A percentile compares a stretch with the other conserved stretches of the same genome.
Evolutionary conservation across 345 rosid genomes (phyloP).

Genomic region (Eutrema japonicum): DNA sequence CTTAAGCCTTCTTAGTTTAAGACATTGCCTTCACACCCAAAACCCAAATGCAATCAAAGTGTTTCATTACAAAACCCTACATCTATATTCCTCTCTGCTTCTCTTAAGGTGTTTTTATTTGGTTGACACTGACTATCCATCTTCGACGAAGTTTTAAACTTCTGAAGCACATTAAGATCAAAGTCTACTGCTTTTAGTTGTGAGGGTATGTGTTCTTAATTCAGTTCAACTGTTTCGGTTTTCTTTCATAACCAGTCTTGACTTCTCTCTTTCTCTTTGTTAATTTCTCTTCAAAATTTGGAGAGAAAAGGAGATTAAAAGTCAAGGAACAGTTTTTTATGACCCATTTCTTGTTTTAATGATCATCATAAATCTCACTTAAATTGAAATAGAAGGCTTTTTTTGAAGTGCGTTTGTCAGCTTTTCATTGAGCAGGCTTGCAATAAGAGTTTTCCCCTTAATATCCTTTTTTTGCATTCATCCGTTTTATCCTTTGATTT

Average conservation of each 20-base stretch:
- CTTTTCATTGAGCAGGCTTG: constrained; percentile 44
- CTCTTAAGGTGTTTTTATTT: constrained; percentile 25
- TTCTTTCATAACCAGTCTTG: constrained; percentile 22
- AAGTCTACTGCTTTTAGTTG: constrained; percentile 20
- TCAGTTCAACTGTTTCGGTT: constrained; percentile 9
- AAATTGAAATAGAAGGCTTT: constrained; percentile 36
- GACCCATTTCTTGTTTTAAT: constrained; percentile 18
- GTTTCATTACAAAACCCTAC: constrained; percentile 29
- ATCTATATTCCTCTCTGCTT: constrained; percentile 7
- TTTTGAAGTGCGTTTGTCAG: constrained; percentile 45
- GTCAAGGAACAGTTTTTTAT: constrained; percentile 13
- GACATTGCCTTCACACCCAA: constrained; percentile 53
- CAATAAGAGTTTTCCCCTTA: constrained; percentile 19
- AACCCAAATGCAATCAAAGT: constrained; percentile 48
- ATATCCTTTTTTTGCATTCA: constrained; percentile 10
- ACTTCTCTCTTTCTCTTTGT: constrained; percentile 14
- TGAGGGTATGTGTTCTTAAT: constrained; percentile 31
- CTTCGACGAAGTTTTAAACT: constrained; percentile 19
- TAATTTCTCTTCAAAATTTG: constrained; percentile 5
- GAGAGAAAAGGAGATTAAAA: neutral
- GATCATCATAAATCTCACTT: constrained; percentile 23
- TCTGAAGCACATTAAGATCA: constrained; percentile 37
- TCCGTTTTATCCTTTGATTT: constrained; percentile 38
- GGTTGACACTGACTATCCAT: constrained; percentile 12
- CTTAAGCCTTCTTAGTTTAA: constrained; percentile 57